Percentiles rank a stretch among this genome's conserved stretches.
These are phyloP conservation scores for Eutreptiella sp. DNA, from an alignment of 208 protist genomes.

Conservation along the genomic window DNA sequence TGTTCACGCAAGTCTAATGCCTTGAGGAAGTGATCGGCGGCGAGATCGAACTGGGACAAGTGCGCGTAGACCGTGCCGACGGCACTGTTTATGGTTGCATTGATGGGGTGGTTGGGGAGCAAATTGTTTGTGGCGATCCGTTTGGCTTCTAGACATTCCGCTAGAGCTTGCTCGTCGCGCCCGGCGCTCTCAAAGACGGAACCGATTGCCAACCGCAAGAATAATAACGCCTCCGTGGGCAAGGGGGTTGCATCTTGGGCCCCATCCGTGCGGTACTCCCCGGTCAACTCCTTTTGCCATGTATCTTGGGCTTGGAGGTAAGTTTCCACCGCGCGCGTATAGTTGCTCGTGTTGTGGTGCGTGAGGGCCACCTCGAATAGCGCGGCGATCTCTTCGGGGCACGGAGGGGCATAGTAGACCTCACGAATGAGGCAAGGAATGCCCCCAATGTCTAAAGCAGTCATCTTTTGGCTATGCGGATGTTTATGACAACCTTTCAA, in stretches of 20 bases:
- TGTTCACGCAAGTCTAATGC: slow-evolving; percentile 12
- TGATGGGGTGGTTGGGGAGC: slow-evolving; percentile 12
- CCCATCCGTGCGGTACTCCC: not conserved
- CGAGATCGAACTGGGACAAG: slow-evolving; percentile 28
- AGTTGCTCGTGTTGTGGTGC: slow-evolving; percentile 17
- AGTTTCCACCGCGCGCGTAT: slow-evolving; percentile 9
- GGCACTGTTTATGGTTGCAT: slow-evolving; percentile 18
- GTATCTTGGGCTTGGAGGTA: slow-evolving; percentile 18
- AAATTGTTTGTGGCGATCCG: not conserved
- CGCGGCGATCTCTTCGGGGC: slow-evolving; percentile 8
- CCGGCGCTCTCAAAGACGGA: slow-evolving; percentile 19
- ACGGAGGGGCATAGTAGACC: slow-evolving; percentile 26
- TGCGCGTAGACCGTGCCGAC: slow-evolving; percentile 20
- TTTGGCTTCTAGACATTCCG: slow-evolving; percentile 19
- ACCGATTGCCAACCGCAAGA: slow-evolving; percentile 8
- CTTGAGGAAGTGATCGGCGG: slow-evolving; percentile 24
- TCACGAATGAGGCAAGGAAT: slow-evolving; percentile 27
- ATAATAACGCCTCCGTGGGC: not conserved
- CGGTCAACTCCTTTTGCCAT: slow-evolving; percentile 9
- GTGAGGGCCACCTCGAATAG: slow-evolving; percentile 27
- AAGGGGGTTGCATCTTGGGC: not conserved
- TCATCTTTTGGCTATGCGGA: too few relatives aligned
- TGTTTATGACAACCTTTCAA: too few relatives aligned
- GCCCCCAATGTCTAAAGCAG: too few relatives aligned
- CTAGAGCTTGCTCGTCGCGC: slow-evolving; percentile 18